Evolutionary conservation across 2,329 filamentous ascomycete genomes (phyloP).

Genomic region (Colletotrichum sp.): DNA sequence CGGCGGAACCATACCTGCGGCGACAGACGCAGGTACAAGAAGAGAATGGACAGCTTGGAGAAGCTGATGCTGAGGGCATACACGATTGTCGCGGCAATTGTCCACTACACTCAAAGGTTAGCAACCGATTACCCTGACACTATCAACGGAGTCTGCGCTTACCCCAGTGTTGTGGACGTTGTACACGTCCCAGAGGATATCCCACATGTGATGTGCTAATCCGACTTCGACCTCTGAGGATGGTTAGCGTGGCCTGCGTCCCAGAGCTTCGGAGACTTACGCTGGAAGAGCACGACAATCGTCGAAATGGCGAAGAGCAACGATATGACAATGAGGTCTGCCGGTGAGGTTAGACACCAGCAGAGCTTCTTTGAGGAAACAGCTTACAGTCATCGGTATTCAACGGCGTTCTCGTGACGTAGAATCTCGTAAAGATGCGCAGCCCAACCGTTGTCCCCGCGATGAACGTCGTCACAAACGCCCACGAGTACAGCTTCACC

Average conservation of each 20-base stretch:
- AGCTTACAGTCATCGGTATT: conserved; percentile 33
- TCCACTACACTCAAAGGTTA: not conserved
- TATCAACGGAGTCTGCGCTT: not conserved
- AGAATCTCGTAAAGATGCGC: conserved; percentile 31
- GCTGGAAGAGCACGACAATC: conserved; percentile 24
- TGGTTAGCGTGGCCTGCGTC: not conserved
- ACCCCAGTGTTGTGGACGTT: not conserved
- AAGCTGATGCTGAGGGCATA: conserved; percentile 12
- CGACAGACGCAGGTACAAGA: conserved; percentile 7
- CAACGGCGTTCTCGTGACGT: conserved; percentile 29
- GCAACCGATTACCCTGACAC: not conserved
- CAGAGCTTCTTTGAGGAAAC: not conserved
- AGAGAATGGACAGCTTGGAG: conserved; percentile 13
- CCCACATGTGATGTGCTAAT: conserved; percentile 31
- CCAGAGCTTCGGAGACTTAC: conserved; percentile 11
- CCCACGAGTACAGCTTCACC: conserved; percentile 24
- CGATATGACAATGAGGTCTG: conserved; percentile 25
- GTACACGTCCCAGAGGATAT: conserved; percentile 17
- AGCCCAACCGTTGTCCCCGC: conserved; percentile 27
- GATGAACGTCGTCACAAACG: conserved; percentile 26
- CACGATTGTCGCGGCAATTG: not conserved
- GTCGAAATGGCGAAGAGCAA: conserved; percentile 28
- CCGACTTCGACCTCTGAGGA: conserved; percentile 30
- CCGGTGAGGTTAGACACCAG: not conserved
- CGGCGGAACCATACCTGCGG: conserved; percentile 13